Evolutionary conservation across 2,329 filamentous ascomycete species (phyloP).

Genomic region (Ophiostoma piceae): DNA sequence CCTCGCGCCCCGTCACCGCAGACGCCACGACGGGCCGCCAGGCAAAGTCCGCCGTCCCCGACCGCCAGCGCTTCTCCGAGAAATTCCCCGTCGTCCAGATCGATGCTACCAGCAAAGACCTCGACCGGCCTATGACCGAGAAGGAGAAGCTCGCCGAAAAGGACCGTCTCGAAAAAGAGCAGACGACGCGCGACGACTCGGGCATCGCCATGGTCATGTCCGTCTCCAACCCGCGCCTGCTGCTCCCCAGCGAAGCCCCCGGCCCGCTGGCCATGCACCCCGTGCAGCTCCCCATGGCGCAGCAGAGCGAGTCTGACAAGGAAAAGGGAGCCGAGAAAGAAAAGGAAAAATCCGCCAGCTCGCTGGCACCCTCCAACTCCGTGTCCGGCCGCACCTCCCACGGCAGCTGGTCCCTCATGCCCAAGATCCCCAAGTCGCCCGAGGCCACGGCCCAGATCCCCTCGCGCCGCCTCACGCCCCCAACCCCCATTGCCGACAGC

Average conservation of each 20-base stretch:
- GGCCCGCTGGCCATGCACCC: slow-evolving; percentile 21
- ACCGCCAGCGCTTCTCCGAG: neutral
- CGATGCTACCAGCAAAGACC: neutral
- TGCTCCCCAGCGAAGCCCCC: neutral
- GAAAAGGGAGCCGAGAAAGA: neutral
- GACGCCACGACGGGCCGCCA: slow-evolving; percentile 7
- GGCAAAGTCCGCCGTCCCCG: neutral
- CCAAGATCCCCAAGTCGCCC: slow-evolving; percentile 18
- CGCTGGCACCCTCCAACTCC: neutral
- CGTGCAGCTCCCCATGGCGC: neutral
- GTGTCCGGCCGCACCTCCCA: slow-evolving; percentile 3
- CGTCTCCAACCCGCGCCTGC: neutral
- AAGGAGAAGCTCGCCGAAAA: neutral
- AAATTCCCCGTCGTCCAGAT: neutral
- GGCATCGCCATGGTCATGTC: slow-evolving; percentile 18
- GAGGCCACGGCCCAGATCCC: neutral
- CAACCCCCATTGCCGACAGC: neutral
- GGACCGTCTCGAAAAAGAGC: slow-evolving; percentile 10
- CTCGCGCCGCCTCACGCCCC: neutral
- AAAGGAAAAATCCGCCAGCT: neutral
- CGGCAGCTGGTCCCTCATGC: slow-evolving; percentile 22
- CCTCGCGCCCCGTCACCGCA: slow-evolving; percentile 5
- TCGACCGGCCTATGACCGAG: neutral
- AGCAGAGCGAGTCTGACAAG: neutral
- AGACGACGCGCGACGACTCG: slow-evolving; percentile 7